Percentiles rank a stretch among this genome's conserved stretches.
Conservation (phyloP, 2,329 filamentous ascomycete genomes). For the Aspergillus jensenii region DNA sequence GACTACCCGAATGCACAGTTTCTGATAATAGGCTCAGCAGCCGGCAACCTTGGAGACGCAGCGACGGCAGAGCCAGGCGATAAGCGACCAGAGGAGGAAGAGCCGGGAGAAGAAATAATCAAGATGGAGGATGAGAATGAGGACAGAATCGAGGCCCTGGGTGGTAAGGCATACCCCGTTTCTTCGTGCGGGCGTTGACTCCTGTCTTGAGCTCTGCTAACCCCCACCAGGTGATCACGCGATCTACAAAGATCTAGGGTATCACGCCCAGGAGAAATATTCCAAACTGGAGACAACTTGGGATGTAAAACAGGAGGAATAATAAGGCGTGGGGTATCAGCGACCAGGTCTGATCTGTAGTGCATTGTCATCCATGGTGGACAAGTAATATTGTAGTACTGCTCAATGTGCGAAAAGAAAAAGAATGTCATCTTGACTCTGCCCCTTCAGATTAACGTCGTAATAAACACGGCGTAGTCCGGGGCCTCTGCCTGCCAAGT, state of each 20-base stretch:
- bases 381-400: not conserved
- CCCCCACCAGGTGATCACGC: constrained; percentile 53
- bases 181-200: not conserved
- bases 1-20: constrained; percentile 75
- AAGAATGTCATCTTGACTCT: not conserved
- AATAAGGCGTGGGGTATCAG: not conserved
- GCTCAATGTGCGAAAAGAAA: not conserved
- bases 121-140: constrained; percentile 74
- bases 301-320: constrained; percentile 31
- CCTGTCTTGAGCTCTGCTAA: not conserved
- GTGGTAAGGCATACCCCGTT: constrained; percentile 40
- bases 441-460: not conserved
- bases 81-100: constrained; percentile 58
- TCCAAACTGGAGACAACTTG: constrained; percentile 63
- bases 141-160: constrained; percentile 61
- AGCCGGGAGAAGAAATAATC: constrained; percentile 70
- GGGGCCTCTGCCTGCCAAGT: not conserved
- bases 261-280: constrained; percentile 65
- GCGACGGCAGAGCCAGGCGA: constrained; percentile 32
- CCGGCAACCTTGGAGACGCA: constrained; percentile 35
- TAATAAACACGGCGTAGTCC: not conserved
- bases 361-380: not conserved
- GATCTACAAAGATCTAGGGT: constrained; percentile 59
- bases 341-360: not conserved
- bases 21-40: constrained; percentile 67